A percentile compares a stretch with the other conserved stretches of the same genome.
Conservation (phyloP, 2,329 filamentous ascomycete genomes). For the Allantophomopsis lycopodina region DNA sequence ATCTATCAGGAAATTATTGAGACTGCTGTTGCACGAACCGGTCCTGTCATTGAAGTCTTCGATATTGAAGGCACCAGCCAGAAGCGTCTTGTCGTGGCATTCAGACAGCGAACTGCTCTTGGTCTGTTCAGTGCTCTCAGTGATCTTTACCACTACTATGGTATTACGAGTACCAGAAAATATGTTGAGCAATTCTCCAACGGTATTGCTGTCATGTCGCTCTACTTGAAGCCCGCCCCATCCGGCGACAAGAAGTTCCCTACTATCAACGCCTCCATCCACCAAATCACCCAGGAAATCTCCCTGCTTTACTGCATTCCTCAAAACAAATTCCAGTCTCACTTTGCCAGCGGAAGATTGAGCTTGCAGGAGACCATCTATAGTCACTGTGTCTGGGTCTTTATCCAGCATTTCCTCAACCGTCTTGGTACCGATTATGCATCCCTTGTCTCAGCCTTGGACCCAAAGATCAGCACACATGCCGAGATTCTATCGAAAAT, state of each 20-base stretch:
- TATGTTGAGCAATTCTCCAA: constrained; percentile 99
- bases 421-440: constrained; percentile 85
- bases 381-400: constrained; percentile 94
- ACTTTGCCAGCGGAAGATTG: constrained; percentile 75
- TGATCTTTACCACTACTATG: constrained; percentile 97
- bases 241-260: constrained; percentile 47
- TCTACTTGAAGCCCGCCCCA: constrained; percentile 70
- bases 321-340: constrained; percentile 85
- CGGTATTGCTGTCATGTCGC: constrained; percentile 91
- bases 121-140: constrained; percentile 92
- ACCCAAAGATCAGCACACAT: constrained; percentile 69
- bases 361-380: constrained; percentile 96
- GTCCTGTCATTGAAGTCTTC: constrained; percentile 95
- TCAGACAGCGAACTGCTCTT: constrained; percentile 82
- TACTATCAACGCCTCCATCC: constrained; percentile 84
- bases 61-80: constrained; percentile 85
- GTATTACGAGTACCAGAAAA: constrained; percentile 88
- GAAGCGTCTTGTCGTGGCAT: constrained; percentile 89
- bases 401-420: constrained; percentile 96
- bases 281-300: constrained; percentile 98
- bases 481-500: constrained; percentile 78
- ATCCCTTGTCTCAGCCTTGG: constrained; percentile 69
- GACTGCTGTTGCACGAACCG: constrained; percentile 69
- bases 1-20: constrained; percentile 93
- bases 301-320: constrained; percentile 95